These are phyloP conservation scores for Trichoderma sp. DNA, from an alignment of 2,329 filamentous ascomycete species.

Conservation along the genomic window DNA sequence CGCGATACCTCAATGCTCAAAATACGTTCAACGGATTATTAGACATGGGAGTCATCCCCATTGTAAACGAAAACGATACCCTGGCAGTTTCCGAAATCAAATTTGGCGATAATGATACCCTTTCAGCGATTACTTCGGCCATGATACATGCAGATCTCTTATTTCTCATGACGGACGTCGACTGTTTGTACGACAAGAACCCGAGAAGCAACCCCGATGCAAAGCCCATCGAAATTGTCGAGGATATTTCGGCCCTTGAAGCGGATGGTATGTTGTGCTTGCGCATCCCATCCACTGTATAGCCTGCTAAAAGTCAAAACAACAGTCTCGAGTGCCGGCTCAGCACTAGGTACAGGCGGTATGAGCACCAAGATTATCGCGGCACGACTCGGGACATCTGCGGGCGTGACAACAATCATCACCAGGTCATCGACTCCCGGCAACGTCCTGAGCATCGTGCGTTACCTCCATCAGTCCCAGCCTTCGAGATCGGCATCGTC, in stretches of 20 bases:
- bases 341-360: constrained; percentile 84
- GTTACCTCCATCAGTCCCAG: constrained; percentile 47
- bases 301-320: constrained; percentile 21
- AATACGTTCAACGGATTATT: constrained; percentile 89
- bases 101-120: constrained; percentile 97
- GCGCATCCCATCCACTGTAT: background rate
- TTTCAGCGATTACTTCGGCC: constrained; percentile 92
- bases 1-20: constrained; percentile 90
- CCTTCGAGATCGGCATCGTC: constrained; percentile 23
- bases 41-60: constrained; percentile 93
- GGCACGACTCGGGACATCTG: constrained; percentile 85
- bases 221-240: constrained; percentile 84
- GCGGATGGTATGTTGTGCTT: constrained; percentile 63
- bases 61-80: constrained; percentile 98
- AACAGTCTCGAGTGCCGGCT: constrained; percentile 81
- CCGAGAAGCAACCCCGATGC: constrained; percentile 82
- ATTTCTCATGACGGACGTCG: constrained; percentile 98
- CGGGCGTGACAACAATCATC: constrained; percentile 93
- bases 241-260: constrained; percentile 77
- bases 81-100: constrained; percentile 97
- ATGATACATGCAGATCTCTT: constrained; percentile 97
- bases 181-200: constrained; percentile 96
- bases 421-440: constrained; percentile 90
- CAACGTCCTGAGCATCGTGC: constrained; percentile 84
- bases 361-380: constrained; percentile 98